Evolutionary conservation across 1,284 basidiomycete genomes (phyloP), one percentile per base, ranked within the genome.

Genomic region (Sanghuangporus weigelae): DNA sequence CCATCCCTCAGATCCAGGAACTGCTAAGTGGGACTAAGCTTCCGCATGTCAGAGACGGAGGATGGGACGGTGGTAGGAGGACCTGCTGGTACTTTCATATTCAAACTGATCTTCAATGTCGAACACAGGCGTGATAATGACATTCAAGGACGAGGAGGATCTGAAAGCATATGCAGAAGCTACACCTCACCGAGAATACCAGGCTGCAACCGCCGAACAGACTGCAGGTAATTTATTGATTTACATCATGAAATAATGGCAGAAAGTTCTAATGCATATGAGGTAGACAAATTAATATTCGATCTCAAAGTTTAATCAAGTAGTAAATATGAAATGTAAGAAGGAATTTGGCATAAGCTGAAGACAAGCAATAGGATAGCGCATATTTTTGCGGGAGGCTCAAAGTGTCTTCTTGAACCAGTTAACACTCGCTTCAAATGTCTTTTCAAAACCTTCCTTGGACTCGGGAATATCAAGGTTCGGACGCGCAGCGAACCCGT

Each of bases 401-500:
- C 44, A 59, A 49, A 80, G 64, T 2, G 79, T 80, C 68, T 78
- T 81, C 53, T 76, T 70, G 68, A 84, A 80, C 79, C 82, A 85
- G 26, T 72, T 69, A 6, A 81, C 75, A 5, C 76, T 76, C 63
- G 81, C 76, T 76, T 76, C 73, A 42, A 81, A 74, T 3, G 79
- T 76, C 21, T 78, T 76, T 66, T 85, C 81, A 67, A 81, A 81
- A 0, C 78, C 84, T 60, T 77, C 77, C 68, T 81, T 81, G 56
- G 83, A 75, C 46, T 78, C 74, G 23, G 79, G 77, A 42, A 79
- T 70, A 3, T 70, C 72, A 7, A 83, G 67, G 40, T 83, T 78
- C 0, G 85, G 85, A 14, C 85, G 75, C 11, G 74, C 73, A 3
- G 80, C 83, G 65, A 85, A 86, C 0, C 85, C 85, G 66, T 87